phyloP scores from a whole-genome alignment of 768 basidiomycete species.

The Lentinus tigrinus region DNA sequence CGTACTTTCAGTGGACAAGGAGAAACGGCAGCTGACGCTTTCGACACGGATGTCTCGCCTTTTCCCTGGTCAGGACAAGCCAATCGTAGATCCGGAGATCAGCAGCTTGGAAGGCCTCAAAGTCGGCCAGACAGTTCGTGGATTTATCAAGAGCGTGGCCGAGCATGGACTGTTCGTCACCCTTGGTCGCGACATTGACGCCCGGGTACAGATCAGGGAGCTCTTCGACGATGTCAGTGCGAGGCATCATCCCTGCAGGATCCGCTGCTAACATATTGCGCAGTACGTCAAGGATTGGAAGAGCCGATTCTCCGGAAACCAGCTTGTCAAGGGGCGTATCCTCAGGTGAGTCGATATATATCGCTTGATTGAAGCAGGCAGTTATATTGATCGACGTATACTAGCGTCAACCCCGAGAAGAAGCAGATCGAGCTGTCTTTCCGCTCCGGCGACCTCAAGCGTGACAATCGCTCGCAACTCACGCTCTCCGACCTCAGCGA shows the following conservation, averaged over 20 bases:
- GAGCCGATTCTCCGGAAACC: constrained; percentile 69
- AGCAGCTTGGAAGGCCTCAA: constrained; percentile 58
- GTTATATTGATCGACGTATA: neutral
- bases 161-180: constrained; percentile 90
- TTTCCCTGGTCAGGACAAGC: constrained; percentile 45
- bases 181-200: constrained; percentile 81
- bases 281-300: constrained; percentile 98
- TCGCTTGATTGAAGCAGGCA: neutral
- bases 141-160: constrained; percentile 85
- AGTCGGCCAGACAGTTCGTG: constrained; percentile 74
- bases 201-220: constrained; percentile 90
- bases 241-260: neutral
- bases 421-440: constrained; percentile 93
- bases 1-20: constrained; percentile 67
- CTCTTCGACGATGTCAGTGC: constrained; percentile 77
- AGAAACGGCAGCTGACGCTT: constrained; percentile 68
- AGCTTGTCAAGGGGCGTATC: constrained; percentile 86
- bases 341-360: constrained; percentile 47
- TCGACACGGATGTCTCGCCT: constrained; percentile 79
- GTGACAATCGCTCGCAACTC: constrained; percentile 35
- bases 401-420: constrained; percentile 65
- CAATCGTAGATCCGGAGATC: constrained; percentile 70
- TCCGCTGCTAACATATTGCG: neutral
- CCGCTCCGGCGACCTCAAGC: constrained; percentile 58
- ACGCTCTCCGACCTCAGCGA: constrained; percentile 58